phyloP scores from a whole-genome alignment of 2,329 filamentous ascomycete genomes.

The Cordyceps cateniannulata region DNA sequence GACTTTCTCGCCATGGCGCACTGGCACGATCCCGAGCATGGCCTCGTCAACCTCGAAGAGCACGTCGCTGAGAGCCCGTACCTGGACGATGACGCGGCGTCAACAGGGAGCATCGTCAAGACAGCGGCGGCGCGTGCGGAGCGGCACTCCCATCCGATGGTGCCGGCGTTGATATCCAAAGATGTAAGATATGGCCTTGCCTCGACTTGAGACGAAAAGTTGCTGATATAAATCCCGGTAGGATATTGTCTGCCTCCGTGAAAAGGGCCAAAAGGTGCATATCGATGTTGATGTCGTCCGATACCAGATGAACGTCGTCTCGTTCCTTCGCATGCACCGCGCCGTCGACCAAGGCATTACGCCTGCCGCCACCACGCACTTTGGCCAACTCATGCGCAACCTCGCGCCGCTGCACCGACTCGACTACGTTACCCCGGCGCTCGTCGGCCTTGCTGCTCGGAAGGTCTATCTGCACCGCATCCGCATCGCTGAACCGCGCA shows the following conservation, averaged over 20 bases:
- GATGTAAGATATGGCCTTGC: slow-evolving; percentile 27
- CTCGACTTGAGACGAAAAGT: neutral
- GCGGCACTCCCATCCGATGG: slow-evolving; percentile 14
- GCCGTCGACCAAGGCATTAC: slow-evolving; percentile 75
- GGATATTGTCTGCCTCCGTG: slow-evolving; percentile 54
- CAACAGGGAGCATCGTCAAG: slow-evolving; percentile 41
- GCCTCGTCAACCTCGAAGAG: slow-evolving; percentile 69
- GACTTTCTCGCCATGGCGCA: slow-evolving; percentile 87
- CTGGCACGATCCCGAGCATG: slow-evolving; percentile 67
- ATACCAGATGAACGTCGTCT: slow-evolving; percentile 81
- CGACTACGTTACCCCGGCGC: slow-evolving; percentile 74
- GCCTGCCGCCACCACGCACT: slow-evolving; percentile 70
- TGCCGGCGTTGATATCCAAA: slow-evolving; percentile 33
- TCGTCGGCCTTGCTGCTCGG: slow-evolving; percentile 72
- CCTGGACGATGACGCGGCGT: slow-evolving; percentile 25
- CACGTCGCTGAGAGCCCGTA: slow-evolving; percentile 21
- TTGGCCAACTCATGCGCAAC: slow-evolving; percentile 61
- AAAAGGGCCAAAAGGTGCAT: slow-evolving; percentile 50
- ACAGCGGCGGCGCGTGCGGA: slow-evolving; percentile 18
- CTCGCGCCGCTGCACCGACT: slow-evolving; percentile 78
- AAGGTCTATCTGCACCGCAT: slow-evolving; percentile 90
- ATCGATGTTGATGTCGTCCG: slow-evolving; percentile 71
- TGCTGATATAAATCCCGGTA: slow-evolving; percentile 18
- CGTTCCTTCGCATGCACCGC: slow-evolving; percentile 82
- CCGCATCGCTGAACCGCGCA: slow-evolving; percentile 57